Evolutionary conservation across 768 basidiomycete genomes (phyloP), one percentile per base, ranked within the genome.

Genomic region (Gymnopilus dilepis): DNA sequence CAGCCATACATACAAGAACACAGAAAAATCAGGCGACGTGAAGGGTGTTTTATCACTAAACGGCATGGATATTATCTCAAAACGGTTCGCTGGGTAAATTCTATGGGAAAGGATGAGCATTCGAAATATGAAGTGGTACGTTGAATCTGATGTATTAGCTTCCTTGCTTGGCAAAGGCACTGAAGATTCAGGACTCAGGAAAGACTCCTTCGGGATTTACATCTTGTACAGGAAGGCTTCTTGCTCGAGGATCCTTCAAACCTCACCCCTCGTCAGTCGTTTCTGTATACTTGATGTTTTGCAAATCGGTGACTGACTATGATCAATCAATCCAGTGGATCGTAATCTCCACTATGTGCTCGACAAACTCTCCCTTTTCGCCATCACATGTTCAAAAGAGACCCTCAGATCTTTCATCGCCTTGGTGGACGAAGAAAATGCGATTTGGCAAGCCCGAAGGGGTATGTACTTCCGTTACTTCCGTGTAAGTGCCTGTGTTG

Each of bases 291-390:
- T 21, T 24, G n/a, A n/a, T 48, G 34, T 30, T 47, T 56, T 51
- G 17, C 33, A 3, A n/a, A n/a, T n/a, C n/a, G 43, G 19, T 33
- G 43, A 37, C 31, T 37, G 33, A 21, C 37, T 34, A 33, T 51
- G n/a, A n/a, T n/a, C n/a, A n/a, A n/a, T n/a, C n/a, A n/a, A n/a
- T 13, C 43, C 58, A 66, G 65, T 66, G 48, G 42, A 55, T 38
- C 50, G 51, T 24, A 58, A 53, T 64, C 52, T 63, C 26, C 61
- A 66, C 43, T 51, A 61, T 38, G 59, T 57, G 6, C 45, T 62
- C 5, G 53, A 61, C 37, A 60, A 30, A 50, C 56, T 63, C 43
- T 48, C 55, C 12, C 61, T 66, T 55, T 61, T 66, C 40, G 65
- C 65, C 12, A 22, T 64, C 12, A 64, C 65, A 6, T 63, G 65